Percentiles rank a stretch among this genome's conserved stretches.
These are phyloP conservation scores for Cadophora luteo-olivacea DNA, from an alignment of 2,329 filamentous ascomycete species.

Conservation along the genomic window DNA sequence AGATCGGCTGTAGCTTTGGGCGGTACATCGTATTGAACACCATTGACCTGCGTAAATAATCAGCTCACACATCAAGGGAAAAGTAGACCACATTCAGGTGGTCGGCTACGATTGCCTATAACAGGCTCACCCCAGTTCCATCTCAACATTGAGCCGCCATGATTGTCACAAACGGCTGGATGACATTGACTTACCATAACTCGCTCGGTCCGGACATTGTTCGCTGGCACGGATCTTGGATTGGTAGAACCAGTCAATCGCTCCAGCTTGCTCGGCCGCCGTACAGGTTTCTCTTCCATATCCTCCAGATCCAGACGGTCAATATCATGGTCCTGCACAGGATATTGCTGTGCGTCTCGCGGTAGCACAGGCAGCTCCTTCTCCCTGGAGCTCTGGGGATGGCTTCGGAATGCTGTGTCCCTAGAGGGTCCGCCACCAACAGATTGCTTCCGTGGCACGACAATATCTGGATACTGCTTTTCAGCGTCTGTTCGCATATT, in stretches of 20 bases:
- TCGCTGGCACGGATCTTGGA: constrained; percentile 25
- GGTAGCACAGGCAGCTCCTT: constrained; percentile 36
- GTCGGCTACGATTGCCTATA: too few species aligned
- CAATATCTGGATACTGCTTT: constrained; percentile 45
- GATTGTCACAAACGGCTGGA: neutral
- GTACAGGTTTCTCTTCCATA: constrained; percentile 34
- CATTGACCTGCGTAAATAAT: constrained; percentile 30
- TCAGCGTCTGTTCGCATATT: constrained; percentile 52
- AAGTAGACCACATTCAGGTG: neutral
- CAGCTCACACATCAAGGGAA: neutral
- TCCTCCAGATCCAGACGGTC: constrained; percentile 30
- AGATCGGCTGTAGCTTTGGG: constrained; percentile 29
- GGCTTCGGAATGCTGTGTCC: constrained; percentile 32
- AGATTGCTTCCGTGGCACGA: constrained; percentile 39
- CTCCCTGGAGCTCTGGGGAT: constrained; percentile 30
- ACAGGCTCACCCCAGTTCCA: neutral
- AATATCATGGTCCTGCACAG: constrained; percentile 10
- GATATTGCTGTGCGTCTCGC: constrained; percentile 18
- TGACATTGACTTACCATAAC: constrained; percentile 27
- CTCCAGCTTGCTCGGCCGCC: constrained; percentile 42
- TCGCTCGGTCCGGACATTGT: constrained; percentile 32
- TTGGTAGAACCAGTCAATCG: constrained; percentile 39
- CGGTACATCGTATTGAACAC: constrained; percentile 33
- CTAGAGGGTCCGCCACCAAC: constrained; percentile 29
- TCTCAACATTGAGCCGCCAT: neutral